Conservation (phyloP, 179 eudicot species). For the Beta lomatogona region DNA sequence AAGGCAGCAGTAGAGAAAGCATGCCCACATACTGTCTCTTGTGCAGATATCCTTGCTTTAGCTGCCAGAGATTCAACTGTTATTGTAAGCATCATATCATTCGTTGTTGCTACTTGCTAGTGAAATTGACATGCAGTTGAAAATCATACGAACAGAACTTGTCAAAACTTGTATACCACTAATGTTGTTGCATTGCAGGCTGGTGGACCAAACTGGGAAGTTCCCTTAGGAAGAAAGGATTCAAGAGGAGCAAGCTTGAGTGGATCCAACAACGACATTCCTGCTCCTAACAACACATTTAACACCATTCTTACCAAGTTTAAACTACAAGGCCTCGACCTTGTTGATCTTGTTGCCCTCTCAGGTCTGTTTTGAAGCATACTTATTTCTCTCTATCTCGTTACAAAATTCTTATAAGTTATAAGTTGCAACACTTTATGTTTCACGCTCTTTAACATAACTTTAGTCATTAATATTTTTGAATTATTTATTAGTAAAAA, state of each 20-base stretch:
- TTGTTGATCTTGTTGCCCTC: constrained; percentile 73
- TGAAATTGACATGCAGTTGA: background rate
- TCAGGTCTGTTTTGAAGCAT: constrained; percentile 45
- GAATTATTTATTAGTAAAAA: no score
- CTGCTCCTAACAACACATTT: constrained; percentile 80
- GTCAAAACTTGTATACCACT: background rate
- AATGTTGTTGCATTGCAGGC: constrained; percentile 35
- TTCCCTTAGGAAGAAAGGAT: constrained; percentile 85
- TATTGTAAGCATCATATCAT: constrained; percentile 43
- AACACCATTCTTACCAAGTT: constrained; percentile 74
- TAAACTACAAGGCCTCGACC: constrained; percentile 55
- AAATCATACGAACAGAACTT: background rate
- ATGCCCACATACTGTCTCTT: constrained; percentile 85
- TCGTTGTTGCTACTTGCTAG: no score
- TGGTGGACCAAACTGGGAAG: constrained; percentile 88
- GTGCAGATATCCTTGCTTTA: constrained; percentile 82
- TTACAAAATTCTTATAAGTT: no score
- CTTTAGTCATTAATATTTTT: no score
- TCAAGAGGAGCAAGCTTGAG: constrained; percentile 67
- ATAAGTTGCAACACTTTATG: no score
- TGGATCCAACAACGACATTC: constrained; percentile 78
- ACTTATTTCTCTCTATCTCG: background rate
- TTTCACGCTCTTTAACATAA: no score
- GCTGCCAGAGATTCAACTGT: constrained; percentile 79
- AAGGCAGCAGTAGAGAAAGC: constrained; percentile 75